Base-by-base conservation (phyloP, 2,329 filamentous ascomycete genomes). In the Polychaeton citri region DNA sequence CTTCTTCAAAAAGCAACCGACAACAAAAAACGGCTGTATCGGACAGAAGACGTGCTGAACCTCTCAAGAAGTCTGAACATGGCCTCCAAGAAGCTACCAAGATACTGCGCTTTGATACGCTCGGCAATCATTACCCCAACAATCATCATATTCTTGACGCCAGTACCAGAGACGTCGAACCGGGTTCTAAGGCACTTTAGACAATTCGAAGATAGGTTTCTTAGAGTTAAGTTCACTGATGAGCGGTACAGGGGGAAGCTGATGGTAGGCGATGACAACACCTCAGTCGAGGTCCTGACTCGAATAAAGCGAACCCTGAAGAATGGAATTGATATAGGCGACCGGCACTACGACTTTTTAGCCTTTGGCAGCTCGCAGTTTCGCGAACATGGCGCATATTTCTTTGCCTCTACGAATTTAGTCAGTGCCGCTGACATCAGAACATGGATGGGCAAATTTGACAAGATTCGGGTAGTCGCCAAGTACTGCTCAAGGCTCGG, bases 291-390 rank as follows among this genome's bases (percentile, higher is more conserved):
- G 13, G 55, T 94, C 0, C 94, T 82, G 55, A 74, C 74, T 18
- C 73, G 85, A 9, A 70, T 95, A 15, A 74, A 75, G 43, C 71
- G 79, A 33, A 72, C 79, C 0, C 63, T 96, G 51, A 68, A 63
- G 31, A 73, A 90, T 37, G 90, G 90, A 1, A 88, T 98, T 44
- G 67, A 67, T 1, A 77, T 98, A 34, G 90, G 84, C 4, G 81
- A 79, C 43, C 77, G 84, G 6, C 74, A 75, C 39, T 98, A 86
- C 56, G 73, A 88, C 46, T 96, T 96, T 44, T 72, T 98, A 18
- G 90, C 88, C 0, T 95, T 87, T 60, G 88, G 90, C 0, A 96
- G 90, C 56, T 95, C 90, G 0, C 90, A 98, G 49, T 82, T 98
- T 40, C 75, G 88, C 35, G 87, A 96, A 52, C 78, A 88, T 46